Base-by-base conservation (phyloP, 495 filamentous ascomycete species). In the Oidiodendron maius region DNA sequence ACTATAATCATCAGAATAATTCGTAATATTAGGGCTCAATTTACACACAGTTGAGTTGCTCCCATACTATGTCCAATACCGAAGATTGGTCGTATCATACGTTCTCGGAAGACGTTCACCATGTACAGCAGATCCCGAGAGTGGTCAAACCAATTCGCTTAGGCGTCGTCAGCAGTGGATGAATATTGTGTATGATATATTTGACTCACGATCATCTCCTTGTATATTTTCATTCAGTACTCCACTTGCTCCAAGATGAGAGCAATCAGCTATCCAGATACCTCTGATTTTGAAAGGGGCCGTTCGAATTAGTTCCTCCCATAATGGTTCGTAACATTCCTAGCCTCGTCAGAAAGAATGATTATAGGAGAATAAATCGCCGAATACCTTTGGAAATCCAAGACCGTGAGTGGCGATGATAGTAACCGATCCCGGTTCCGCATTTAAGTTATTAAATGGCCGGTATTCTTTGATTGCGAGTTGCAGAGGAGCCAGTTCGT, bases 31-130 rank as follows among this genome's bases (percentile, higher is more conserved):
- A 20, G 23, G 17, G 15, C 3, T 5, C 2, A 13, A 20, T 11
- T 16, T 2, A 41, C 26, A 23, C 23, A 63, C 55, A 88, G 74
- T 45, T 86, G 77, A 58, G 75, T 75, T 48, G 77, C 89, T 54
- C 91, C 91, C 74, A 90, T 85, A 61, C 83, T 89, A 66, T 97
- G 91, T 16, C 91, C 91, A 3, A 97, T 60, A 24, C 90, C 93
- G 48, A 96, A 65, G 13, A 96, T 66, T 4, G 91, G 91, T 4
- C 84, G 86, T 2, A 83, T 79, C 85, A 97, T 94, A 23, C 39
- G 4, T 1, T 26, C 2, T 22, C 87, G 84, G 66, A 95, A 90
- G 35, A 77, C 70, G 65, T 96, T 96, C 64, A 94, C 73, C 57
- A 95, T 73, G 53, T 87, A 77, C n/a, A 93, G 74, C 9, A 96